A percentile compares a stretch with the other conserved stretches of the same genome.
Evolutionary conservation across 257 asterid genomes (phyloP).

Genomic region (Lycium barbarum): DNA sequence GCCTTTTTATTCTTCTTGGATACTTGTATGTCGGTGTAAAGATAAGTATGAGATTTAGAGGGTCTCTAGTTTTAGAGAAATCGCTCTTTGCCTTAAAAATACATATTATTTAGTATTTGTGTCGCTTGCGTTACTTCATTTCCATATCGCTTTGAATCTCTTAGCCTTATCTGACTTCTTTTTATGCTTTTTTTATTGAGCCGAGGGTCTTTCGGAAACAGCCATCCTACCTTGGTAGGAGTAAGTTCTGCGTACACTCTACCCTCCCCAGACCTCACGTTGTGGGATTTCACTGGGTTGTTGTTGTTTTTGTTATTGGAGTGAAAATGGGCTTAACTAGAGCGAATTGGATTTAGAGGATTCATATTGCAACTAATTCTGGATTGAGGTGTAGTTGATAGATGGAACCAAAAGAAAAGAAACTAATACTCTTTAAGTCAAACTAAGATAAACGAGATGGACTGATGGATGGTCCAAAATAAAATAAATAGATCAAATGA

Average conservation of each 20-base stretch:
- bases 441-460: not conserved
- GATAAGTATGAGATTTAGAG: not conserved
- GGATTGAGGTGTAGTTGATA: not conserved
- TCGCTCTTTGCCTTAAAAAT: not conserved
- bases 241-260: too few species aligned
- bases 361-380: not conserved
- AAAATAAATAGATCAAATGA: not conserved
- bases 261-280: too few species aligned
- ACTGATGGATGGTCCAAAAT: not conserved
- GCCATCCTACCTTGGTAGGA: too few species aligned
- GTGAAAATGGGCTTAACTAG: not conserved
- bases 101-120: not conserved
- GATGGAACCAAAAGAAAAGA: not conserved
- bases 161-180: too few species aligned
- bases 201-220: too few species aligned
- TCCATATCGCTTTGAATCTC: too few species aligned
- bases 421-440: not conserved
- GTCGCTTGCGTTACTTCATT: too few species aligned
- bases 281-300: too few species aligned
- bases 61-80: not conserved
- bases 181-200: too few species aligned
- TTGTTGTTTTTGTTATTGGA: too few species aligned
- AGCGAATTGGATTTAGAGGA: not conserved
- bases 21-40: conserved; percentile 7
- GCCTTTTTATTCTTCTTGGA: not conserved